phyloP scores from a whole-genome alignment of 805 yeast genomes.

The Candida montana region DNA sequence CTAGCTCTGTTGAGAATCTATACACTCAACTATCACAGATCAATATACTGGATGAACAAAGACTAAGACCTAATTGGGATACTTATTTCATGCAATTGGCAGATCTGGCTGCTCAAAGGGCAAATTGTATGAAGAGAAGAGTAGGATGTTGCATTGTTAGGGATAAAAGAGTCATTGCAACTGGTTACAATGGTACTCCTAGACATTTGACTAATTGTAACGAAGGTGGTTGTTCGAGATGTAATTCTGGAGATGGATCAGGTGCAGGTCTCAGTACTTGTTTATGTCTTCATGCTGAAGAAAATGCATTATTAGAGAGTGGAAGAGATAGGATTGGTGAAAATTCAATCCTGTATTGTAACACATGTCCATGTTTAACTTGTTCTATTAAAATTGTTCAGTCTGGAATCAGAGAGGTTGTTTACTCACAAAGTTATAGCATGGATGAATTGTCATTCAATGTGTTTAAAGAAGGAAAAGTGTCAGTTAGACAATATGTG shows the following conservation, averaged over 20 bases:
- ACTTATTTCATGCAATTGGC: slow-evolving; percentile 92
- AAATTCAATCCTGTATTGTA: slow-evolving; percentile 73
- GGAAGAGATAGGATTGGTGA: slow-evolving; percentile 80
- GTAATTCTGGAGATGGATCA: slow-evolving; percentile 61
- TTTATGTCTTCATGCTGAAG: slow-evolving; percentile 94
- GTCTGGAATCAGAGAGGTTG: slow-evolving; percentile 85
- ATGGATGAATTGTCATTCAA: slow-evolving; percentile 79
- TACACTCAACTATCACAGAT: slow-evolving; percentile 34
- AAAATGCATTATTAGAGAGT: slow-evolving; percentile 89
- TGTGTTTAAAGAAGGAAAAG: slow-evolving; percentile 71
- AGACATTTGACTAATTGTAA: slow-evolving; percentile 82
- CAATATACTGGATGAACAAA: slow-evolving; percentile 43
- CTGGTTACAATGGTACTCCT: slow-evolving; percentile 98
- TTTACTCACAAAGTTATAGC: slow-evolving; percentile 84
- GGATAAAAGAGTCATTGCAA: slow-evolving; percentile 81
- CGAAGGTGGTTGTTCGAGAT: slow-evolving; percentile 91
- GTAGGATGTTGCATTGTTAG: slow-evolving; percentile 95
- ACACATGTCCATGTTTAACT: slow-evolving; percentile 95
- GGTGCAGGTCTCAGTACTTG: slow-evolving; percentile 78
- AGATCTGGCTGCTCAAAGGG: slow-evolving; percentile 83
- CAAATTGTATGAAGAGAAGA: slow-evolving; percentile 95
- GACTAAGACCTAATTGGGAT: slow-evolving; percentile 94
- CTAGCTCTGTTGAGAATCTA: slow-evolving; percentile 32
- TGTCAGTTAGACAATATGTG: slow-evolving; percentile 57
- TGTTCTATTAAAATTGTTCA: slow-evolving; percentile 95